Percentiles rank a stretch among this genome's conserved stretches.
These are phyloP conservation scores for Eucalyptus dawsonii DNA, from an alignment of 345 rosid genomes.

Conservation along the genomic window DNA sequence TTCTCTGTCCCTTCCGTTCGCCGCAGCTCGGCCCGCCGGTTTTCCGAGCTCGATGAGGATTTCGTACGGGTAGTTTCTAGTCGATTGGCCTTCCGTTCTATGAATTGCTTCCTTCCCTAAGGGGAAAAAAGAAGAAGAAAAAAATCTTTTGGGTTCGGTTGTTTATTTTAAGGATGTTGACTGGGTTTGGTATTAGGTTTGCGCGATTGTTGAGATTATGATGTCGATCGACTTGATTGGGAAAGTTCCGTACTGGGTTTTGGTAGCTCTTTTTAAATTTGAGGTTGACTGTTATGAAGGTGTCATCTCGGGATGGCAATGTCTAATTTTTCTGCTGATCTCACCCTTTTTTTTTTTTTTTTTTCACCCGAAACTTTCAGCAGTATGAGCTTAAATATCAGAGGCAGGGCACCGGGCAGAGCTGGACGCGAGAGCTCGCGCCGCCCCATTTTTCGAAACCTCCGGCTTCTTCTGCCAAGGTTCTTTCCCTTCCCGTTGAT, in stretches of 20 bases:
- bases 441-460: constrained; percentile 37
- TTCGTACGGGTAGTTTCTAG: background rate
- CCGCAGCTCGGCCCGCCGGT: background rate
- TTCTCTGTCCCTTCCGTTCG: background rate
- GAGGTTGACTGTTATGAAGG: background rate
- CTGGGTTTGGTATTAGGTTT: background rate
- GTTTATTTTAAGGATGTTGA: background rate
- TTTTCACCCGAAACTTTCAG: background rate
- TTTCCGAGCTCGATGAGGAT: background rate
- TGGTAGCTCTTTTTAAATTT: background rate
- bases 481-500: background rate
- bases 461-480: constrained; percentile 46
- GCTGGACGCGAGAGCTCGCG: constrained; percentile 35
- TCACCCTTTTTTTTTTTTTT: background rate
- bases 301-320: background rate
- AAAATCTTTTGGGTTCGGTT: background rate
- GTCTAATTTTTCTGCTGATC: background rate
- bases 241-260: background rate
- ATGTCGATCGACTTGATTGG: background rate
- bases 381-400: constrained; percentile 4
- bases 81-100: background rate
- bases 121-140: too few species aligned
- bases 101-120: background rate
- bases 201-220: background rate
- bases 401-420: constrained; percentile 22